Conservation (phyloP, 1,284 basidiomycete genomes). For the Xerocomus alliaceus region DNA sequence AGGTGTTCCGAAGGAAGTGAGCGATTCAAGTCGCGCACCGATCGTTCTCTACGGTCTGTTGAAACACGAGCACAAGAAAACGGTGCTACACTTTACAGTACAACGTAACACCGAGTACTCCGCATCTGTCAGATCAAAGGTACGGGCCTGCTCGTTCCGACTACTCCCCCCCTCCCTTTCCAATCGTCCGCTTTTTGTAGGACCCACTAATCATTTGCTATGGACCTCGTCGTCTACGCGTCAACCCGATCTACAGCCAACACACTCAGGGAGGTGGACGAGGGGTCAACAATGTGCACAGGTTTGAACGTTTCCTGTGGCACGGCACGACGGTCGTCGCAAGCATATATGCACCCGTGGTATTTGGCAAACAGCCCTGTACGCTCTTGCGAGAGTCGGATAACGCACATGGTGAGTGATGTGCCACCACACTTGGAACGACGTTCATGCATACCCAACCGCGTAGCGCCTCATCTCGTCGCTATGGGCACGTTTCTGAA, state of each 20-base stretch:
- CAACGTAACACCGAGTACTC: conserved; percentile 96
- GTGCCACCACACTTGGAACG: not conserved
- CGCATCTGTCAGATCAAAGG: conserved; percentile 90
- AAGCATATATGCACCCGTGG: conserved; percentile 88
- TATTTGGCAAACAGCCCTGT: conserved; percentile 87
- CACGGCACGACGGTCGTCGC: conserved; percentile 84
- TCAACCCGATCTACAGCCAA: conserved; percentile 92
- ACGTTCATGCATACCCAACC: not conserved
- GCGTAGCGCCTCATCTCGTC: conserved; percentile 80
- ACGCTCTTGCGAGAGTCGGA: conserved; percentile 71
- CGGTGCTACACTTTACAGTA: conserved; percentile 91
- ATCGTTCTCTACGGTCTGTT: conserved; percentile 85
- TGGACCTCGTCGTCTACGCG: conserved; percentile 83
- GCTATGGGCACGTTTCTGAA: conserved; percentile 90
- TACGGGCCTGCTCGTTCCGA: conserved; percentile 38
- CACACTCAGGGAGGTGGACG: conserved; percentile 89
- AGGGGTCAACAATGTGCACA: conserved; percentile 96
- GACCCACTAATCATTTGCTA: conserved; percentile 90
- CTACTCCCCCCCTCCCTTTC: not conserved
- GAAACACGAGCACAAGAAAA: conserved; percentile 96
- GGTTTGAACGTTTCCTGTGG: conserved; percentile 92
- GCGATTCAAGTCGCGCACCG: conserved; percentile 48
- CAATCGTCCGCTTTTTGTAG: conserved; percentile 46
- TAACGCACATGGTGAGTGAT: conserved; percentile 61
- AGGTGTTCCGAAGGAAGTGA: conserved; percentile 69